phyloP scores from a whole-genome alignment of 2,329 filamentous ascomycete species.

The Huntiella abstrusa region DNA sequence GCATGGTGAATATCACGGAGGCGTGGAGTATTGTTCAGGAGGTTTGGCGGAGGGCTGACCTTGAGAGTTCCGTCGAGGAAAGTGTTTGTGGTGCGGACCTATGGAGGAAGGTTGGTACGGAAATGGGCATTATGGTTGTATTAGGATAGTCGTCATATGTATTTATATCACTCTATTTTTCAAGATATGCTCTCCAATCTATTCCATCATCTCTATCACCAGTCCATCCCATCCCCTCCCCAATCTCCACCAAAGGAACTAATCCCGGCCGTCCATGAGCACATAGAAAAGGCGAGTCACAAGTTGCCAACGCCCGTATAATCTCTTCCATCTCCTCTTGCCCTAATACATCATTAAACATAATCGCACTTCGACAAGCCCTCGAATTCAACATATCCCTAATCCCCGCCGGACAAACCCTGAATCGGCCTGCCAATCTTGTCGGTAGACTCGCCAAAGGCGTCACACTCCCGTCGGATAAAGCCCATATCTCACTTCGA shows the following conservation, averaged over 20 bases:
- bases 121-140: slow-evolving; percentile 39
- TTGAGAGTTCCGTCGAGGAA: background rate
- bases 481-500: slow-evolving; percentile 43
- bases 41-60: slow-evolving; percentile 37
- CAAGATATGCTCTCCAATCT: slow-evolving; percentile 7
- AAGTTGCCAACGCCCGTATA: slow-evolving; percentile 36
- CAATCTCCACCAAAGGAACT: slow-evolving; percentile 40
- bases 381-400: slow-evolving; percentile 59
- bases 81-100: slow-evolving; percentile 20
- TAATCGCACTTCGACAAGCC: slow-evolving; percentile 63
- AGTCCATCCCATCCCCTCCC: slow-evolving; percentile 11
- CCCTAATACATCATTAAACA: slow-evolving; percentile 61
- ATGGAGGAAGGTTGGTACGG: slow-evolving; percentile 37
- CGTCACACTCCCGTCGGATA: no score
- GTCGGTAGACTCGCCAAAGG: no score
- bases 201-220: background rate
- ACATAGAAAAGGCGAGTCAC: slow-evolving; percentile 63
- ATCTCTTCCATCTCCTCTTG: slow-evolving; percentile 38
- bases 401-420: slow-evolving; percentile 54
- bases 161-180: background rate
- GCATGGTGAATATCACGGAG: slow-evolving; percentile 45
- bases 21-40: slow-evolving; percentile 42
- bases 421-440: slow-evolving; percentile 25
- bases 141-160: slow-evolving; percentile 28
- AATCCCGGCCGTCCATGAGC: slow-evolving; percentile 58